Evolutionary conservation across 176 grass and related monocot genomes (phyloP).

Genomic region (Paspalum vaginatum): DNA sequence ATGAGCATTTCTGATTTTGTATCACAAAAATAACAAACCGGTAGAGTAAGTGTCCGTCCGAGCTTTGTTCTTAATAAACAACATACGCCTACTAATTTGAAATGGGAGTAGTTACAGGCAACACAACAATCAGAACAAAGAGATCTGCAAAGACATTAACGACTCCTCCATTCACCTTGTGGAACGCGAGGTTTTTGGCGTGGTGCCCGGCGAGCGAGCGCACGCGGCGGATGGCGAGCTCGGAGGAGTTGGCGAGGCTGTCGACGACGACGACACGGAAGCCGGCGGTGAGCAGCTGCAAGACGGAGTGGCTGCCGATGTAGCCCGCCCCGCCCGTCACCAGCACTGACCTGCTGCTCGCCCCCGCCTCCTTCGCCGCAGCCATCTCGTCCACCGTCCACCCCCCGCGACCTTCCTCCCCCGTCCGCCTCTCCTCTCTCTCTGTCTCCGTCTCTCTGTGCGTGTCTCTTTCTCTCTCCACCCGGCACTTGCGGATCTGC

Average conservation of each 20-base stretch:
- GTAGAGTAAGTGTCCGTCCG: too few relatives aligned
- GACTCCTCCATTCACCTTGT: constrained; percentile 50
- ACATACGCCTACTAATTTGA: too few relatives aligned
- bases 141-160: too few relatives aligned
- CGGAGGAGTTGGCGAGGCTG: constrained; percentile 83
- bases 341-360: constrained; percentile 61
- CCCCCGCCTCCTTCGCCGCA: constrained; percentile 30
- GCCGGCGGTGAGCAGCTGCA: constrained; percentile 70
- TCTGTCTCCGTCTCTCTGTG: too few relatives aligned
- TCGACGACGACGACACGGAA: constrained; percentile 76
- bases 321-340: constrained; percentile 90
- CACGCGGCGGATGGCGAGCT: constrained; percentile 71
- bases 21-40: too few relatives aligned
- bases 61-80: too few relatives aligned
- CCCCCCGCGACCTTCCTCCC: background rate
- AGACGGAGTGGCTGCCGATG: constrained; percentile 96
- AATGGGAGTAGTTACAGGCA: too few relatives aligned
- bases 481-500: constrained; percentile 44
- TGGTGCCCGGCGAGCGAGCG: constrained; percentile 63
- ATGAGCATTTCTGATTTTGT: too few relatives aligned
- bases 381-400: background rate
- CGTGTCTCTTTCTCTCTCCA: too few relatives aligned
- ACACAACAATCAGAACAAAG: too few relatives aligned
- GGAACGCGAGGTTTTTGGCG: constrained; percentile 59
- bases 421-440: background rate